Evolutionary conservation across 768 basidiomycete genomes (phyloP), one percentile per base, ranked within the genome.

Genomic region (Psilocybe sp.): DNA sequence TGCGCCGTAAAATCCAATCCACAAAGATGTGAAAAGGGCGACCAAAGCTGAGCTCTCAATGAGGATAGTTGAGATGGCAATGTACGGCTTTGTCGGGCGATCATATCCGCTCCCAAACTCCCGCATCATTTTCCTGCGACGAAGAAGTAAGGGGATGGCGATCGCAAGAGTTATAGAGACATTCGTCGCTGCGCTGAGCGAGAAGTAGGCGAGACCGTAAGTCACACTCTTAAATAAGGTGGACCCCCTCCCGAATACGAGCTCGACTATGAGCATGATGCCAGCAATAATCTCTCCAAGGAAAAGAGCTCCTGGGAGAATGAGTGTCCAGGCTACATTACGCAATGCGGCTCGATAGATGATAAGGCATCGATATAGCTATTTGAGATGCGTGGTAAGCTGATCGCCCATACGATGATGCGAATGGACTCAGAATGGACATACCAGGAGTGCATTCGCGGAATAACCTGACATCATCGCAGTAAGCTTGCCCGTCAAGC

Each of bases 351-450:
- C 44, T 35, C 49, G 43, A 18, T 50, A 50, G 14, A 50, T 50
- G 18, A 50, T 44, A 16, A 39, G 43, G 34, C 49, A 50, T 12
- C 49, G 49, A 44, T 50, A 50, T 18, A 50, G 42, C 49, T 50
- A n/a, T 12, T 16, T 13, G 9, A 44, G 14, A 13, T 14, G n/a
- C 1, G 15, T 14, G 2, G 13, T 33, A n/a, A 31, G 36, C 4
- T 5, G 8, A 4, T 12, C 10, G 23, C 14, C 38, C 4, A 32
- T 10, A 16, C 15, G 5, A 12, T 23, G 19, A 28, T 2, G 13
- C 3, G 14, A 2, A 36, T 14, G 5, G n/a, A 50, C 33, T 31
- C 13, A 50, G 14, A 2, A 36, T 14, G 5, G n/a, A 50, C 33
- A 15, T 9, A 50, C 49, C 49, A 50, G 16, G 14, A 50, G 32